Evolutionary conservation across 140 eudicot species (phyloP).

Genomic region (Erigeron philadelphicus): DNA sequence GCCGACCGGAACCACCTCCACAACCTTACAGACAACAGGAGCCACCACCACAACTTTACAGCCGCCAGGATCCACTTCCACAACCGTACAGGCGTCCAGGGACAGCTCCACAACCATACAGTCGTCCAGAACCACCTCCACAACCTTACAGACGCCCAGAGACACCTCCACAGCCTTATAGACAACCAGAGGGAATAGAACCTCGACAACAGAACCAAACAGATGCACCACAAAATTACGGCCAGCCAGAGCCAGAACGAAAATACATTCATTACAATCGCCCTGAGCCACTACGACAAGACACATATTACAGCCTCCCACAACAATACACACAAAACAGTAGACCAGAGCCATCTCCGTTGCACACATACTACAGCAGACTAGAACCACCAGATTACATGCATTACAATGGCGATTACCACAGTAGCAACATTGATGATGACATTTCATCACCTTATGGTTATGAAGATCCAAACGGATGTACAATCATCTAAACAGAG

Average conservation of each 20-base stretch:
- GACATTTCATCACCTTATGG: conserved; percentile 61
- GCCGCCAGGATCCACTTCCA: conserved; percentile 24
- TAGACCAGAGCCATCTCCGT: conserved; percentile 33
- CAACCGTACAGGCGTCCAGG: conserved; percentile 16
- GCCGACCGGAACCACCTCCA: conserved; percentile 19
- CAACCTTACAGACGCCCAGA: background rate
- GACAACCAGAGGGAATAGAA: conserved; percentile 17
- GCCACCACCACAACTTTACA: conserved; percentile 21
- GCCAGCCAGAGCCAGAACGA: conserved; percentile 19
- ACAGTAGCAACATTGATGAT: conserved; percentile 37
- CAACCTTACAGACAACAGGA: conserved; percentile 22
- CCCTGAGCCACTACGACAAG: conserved; percentile 20
- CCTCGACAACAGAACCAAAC: conserved; percentile 1
- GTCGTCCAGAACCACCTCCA: conserved; percentile 24
- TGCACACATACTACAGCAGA: conserved; percentile 31
- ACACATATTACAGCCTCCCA: conserved; percentile 29
- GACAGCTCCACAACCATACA: conserved; percentile 1
- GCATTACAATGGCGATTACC: conserved; percentile 37
- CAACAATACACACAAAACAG: conserved; percentile 22
- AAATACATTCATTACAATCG: conserved; percentile 19
- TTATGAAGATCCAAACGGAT: conserved; percentile 92
- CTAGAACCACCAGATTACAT: conserved; percentile 32
- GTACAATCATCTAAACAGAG: conserved; percentile 50
- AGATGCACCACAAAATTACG: background rate
- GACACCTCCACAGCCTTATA: conserved; percentile 18